A percentile compares a stretch with the other conserved stretches of the same genome.
These are phyloP conservation scores for Neofusicoccum umdonicola DNA, from an alignment of 2,329 filamentous ascomycete genomes.

Conservation along the genomic window DNA sequence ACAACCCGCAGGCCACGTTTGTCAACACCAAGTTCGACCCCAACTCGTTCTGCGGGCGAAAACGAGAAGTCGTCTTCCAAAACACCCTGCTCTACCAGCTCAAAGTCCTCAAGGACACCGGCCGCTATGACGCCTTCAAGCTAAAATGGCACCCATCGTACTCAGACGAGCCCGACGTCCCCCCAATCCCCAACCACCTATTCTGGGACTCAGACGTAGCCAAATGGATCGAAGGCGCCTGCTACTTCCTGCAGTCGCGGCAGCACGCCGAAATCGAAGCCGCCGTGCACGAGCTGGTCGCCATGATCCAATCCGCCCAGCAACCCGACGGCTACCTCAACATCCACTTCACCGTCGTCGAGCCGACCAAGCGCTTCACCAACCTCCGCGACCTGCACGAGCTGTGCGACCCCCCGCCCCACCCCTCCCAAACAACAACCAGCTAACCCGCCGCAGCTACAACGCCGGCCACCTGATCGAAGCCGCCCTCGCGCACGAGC, in stretches of 20 bases:
- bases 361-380: conserved; percentile 54
- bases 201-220: conserved; percentile 61
- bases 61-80: conserved; percentile 43
- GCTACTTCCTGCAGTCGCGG: conserved; percentile 51
- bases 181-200: conserved; percentile 58
- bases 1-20: conserved; percentile 45
- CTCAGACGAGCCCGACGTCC: conserved; percentile 48
- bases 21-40: conserved; percentile 31
- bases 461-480: conserved; percentile 63
- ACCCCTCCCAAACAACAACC: not conserved
- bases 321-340: conserved; percentile 62
- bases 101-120: conserved; percentile 52
- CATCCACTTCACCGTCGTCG: conserved; percentile 61
- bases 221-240: conserved; percentile 64
- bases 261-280: conserved; percentile 48
- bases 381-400: conserved; percentile 63
- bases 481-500: conserved; percentile 57
- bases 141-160: conserved; percentile 57
- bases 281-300: conserved; percentile 56
- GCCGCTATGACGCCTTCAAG: conserved; percentile 54
- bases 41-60: conserved; percentile 34
- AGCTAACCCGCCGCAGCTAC: conserved; percentile 41
- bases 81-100: conserved; percentile 54
- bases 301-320: conserved; percentile 58
- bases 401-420: conserved; percentile 42